Base-by-base conservation (phyloP, 2,329 filamentous ascomycete species). In the Metarhizium guizhouense region DNA sequence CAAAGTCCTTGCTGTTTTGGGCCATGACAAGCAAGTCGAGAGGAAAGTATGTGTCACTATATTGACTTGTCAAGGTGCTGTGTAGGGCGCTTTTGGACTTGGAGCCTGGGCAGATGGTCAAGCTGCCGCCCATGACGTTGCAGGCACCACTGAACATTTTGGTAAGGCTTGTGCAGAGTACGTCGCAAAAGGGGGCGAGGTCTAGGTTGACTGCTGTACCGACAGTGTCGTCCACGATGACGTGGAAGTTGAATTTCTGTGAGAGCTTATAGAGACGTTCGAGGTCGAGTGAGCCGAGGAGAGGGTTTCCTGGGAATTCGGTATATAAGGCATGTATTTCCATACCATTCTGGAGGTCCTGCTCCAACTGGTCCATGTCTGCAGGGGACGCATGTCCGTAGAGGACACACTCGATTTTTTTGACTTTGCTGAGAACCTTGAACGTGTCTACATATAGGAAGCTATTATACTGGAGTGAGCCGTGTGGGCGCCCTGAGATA, bases 81-180 rank as follows among this genome's bases (percentile, higher is more conserved):
- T 53, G 47, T 47, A 81, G 59, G 14, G 61, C 48, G 1, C 57
- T 2, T 60, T 75, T 72, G 56, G 67, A 58, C 2, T 56, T 58
- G 0, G 73, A 75, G 10, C 65, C 60, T 0, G 76, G 76, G 55
- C 76, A 77, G 34, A 81, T 62, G 18, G 74, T 67, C 10, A 70
- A 59, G 56, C 73, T 74, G 10, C 74, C 79, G 25, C 68, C 78
- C 71, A 82, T 76, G 48, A 79, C 75, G 58, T 84, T 76, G 30
- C 77, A 75, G 57, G 74, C 75, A 4, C 81, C 81, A 54, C 71
- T 79, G 60, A 84, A 83, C 18, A 73, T 72, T 62, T 83, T 83
- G 4, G 79, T 82, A 30, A 82, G 65, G 38, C 72, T 76, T 1
- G 75, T 76, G n/a, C 78, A 63, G 20, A 82, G 55, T 0, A 79